Evolutionary conservation across 2,329 filamentous ascomycete genomes (phyloP), one percentile per base, ranked within the genome.

Genomic region (Myriosclerotinia scirpicola): DNA sequence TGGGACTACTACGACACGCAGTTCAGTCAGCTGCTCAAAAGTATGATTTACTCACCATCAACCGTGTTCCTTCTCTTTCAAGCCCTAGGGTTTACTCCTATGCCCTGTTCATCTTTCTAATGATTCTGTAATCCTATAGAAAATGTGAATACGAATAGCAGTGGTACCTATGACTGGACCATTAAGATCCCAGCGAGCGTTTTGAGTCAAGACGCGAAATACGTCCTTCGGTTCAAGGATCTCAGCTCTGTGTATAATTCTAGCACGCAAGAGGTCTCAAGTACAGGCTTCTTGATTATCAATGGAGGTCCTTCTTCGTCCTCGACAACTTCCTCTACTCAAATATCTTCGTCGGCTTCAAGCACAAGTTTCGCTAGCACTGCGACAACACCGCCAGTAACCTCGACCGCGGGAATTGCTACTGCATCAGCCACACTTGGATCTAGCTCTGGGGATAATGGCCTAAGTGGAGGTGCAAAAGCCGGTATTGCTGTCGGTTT

Each of bases 281-380:
- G 60, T 20, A 62, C 60, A 3, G 60, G 60, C 6, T 63, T 63
- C 20, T 54, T 42, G 20, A 5, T 63, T 40, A 40, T 63, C 3
- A 17, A 52, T 15, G 36, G 59, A 30, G 46, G 15, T 7, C 9
- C 34, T 42, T 40, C 36, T 22, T 54, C 36, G 1, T n/a, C 60
- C 38, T 62, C 17, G 17, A 42, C 22, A 54, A 5, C 48, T 53
- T 20, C 59, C 38, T 17, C 46, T 54, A 15, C 48, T n/a, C 46
- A 30, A 52, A 62, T n/a, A 20, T 20, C n/a, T 40, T 38, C 59
- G 3, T 54, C 48, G 15, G 46, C 34, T 20, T 53, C 59, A 15
- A 42, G 46, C 22, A 63, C 60, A 17, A 30, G n/a, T 42, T 30
- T 15, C 9, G 3, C 46, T 40, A 54, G 36, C 22, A 15, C 36